These are phyloP conservation scores for Hypoxylon fuscum DNA, from an alignment of 495 filamentous ascomycete genomes.

Conservation along the genomic window DNA sequence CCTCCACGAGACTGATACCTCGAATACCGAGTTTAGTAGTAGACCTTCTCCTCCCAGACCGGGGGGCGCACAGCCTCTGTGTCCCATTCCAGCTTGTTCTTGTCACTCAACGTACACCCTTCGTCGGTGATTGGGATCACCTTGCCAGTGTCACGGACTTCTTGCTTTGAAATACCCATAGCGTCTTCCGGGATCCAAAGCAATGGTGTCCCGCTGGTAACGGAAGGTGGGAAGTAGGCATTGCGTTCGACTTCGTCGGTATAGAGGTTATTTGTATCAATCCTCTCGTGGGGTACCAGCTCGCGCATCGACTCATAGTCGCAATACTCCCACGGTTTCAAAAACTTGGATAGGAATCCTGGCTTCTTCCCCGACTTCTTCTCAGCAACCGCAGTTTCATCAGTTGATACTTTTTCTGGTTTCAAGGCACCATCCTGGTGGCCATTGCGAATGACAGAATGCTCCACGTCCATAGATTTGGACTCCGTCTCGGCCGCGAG, in stretches of 20 bases:
- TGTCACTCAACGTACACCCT: slow-evolving; percentile 80
- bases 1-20: slow-evolving; percentile 8
- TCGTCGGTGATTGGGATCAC: slow-evolving; percentile 86
- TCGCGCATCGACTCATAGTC: slow-evolving; percentile 77
- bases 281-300: slow-evolving; percentile 67
- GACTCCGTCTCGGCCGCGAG: slow-evolving; percentile 70
- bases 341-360: slow-evolving; percentile 69
- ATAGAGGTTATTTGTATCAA: slow-evolving; percentile 60
- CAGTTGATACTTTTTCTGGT: slow-evolving; percentile 34
- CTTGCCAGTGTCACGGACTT: slow-evolving; percentile 73
- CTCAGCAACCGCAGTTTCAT: slow-evolving; percentile 36
- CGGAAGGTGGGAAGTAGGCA: slow-evolving; percentile 81
- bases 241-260: slow-evolving; percentile 66
- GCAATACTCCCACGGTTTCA: slow-evolving; percentile 79
- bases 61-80: slow-evolving; percentile 75
- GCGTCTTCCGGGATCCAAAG: slow-evolving; percentile 87
- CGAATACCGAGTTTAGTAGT: slow-evolving; percentile 50
- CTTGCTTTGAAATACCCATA: slow-evolving; percentile 78
- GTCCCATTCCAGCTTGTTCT: slow-evolving; percentile 82
- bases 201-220: slow-evolving; percentile 69
- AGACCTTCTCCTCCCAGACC: slow-evolving; percentile 77
- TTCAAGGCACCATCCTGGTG: slow-evolving; percentile 44
- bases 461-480: slow-evolving; percentile 49
- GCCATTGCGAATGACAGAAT: slow-evolving; percentile 40
- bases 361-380: slow-evolving; percentile 46